phyloP scores from a whole-genome alignment of 2,329 filamentous ascomycete species.

The Phyllosticta capitalensis region DNA sequence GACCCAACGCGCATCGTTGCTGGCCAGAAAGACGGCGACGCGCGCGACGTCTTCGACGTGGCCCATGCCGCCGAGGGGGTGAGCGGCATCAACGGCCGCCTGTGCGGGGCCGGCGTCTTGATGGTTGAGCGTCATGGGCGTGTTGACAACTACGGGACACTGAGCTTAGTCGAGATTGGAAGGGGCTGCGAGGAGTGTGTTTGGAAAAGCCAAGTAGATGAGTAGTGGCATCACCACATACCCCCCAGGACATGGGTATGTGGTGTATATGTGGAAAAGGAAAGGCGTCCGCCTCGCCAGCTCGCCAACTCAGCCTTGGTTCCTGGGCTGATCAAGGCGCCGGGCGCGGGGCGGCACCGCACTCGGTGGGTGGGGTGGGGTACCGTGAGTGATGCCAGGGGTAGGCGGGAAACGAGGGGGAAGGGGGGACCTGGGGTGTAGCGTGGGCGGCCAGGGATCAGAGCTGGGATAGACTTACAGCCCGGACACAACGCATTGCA shows the following conservation, averaged over 20 bases:
- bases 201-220: too few species aligned
- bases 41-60: constrained; percentile 17
- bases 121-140: constrained; percentile 30
- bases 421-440: background rate
- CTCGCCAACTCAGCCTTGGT: background rate
- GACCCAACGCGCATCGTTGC: constrained; percentile 35
- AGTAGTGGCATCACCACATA: too few species aligned
- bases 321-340: background rate
- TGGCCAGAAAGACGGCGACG: constrained; percentile 34
- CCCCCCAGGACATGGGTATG: too few species aligned
- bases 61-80: constrained; percentile 24
- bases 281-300: background rate
- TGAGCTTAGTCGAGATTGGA: too few species aligned
- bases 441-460: background rate
- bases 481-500: constrained; percentile 35
- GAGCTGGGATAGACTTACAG: constrained; percentile 21
- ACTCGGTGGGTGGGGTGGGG: background rate
- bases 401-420: background rate
- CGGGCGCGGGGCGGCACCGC: background rate
- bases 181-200: too few species aligned
- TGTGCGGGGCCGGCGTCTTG: constrained; percentile 21
- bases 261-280: too few species aligned
- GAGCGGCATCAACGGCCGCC: constrained; percentile 17
- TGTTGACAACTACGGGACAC: constrained; percentile 19
- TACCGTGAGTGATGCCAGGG: background rate